Conservation (phyloP, 306 rosid species). For the Comarum palustre region DNA sequence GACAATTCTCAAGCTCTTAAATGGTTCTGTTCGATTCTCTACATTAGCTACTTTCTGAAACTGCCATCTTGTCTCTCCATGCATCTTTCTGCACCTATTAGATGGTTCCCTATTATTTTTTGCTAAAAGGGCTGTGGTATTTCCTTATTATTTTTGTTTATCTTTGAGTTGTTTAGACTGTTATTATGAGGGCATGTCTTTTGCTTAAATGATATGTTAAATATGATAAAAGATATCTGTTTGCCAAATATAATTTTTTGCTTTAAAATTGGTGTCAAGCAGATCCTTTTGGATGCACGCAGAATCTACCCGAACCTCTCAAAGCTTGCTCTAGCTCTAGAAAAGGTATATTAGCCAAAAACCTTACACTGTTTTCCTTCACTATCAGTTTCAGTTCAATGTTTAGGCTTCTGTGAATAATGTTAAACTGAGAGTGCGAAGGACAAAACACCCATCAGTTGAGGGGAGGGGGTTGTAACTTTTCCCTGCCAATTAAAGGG, state of each 20-base stretch:
- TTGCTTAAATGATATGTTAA: background rate
- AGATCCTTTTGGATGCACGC: conserved; percentile 81
- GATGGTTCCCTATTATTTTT: background rate
- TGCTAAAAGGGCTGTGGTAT: background rate
- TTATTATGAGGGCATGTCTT: background rate
- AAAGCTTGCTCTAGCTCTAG: conserved; percentile 90
- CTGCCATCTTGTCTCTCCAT: background rate
- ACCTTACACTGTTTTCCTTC: background rate
- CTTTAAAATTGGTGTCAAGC: conserved; percentile 27
- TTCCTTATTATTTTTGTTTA: background rate
- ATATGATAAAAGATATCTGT: background rate
- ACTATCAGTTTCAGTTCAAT: background rate
- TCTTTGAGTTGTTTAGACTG: background rate
- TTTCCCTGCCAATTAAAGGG: background rate
- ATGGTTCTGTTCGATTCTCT: background rate
- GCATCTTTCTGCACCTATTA: background rate
- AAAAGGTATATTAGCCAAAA: conserved; percentile 54
- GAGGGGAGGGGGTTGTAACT: background rate
- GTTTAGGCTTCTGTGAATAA: background rate
- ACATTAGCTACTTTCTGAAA: background rate
- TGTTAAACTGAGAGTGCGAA: background rate
- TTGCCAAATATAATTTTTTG: background rate
- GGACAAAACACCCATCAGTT: background rate
- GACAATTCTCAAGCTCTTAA: background rate
- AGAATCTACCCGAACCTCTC: conserved; percentile 77